Evolutionary conservation across 1,139 yeast species (phyloP).

Genomic region (Pneumocystis wakefieldiae): DNA sequence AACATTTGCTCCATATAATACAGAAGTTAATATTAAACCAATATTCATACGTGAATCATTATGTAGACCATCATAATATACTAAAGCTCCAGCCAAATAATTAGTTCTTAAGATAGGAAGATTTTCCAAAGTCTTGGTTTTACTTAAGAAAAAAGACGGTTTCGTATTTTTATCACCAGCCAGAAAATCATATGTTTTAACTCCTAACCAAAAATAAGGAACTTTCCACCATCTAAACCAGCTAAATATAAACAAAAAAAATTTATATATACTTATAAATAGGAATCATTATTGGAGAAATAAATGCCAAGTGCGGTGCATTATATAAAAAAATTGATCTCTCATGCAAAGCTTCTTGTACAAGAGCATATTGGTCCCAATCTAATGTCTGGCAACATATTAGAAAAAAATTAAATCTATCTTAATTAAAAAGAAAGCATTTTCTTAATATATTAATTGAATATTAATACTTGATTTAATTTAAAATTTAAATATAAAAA

Average conservation of each 20-base stretch:
- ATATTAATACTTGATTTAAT: not conserved
- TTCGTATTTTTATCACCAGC: conserved; percentile 83
- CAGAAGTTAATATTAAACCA: conserved; percentile 72
- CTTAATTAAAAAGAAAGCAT: not conserved
- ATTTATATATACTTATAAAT: conserved; percentile 40
- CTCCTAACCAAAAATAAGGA: conserved; percentile 86
- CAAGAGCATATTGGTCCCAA: conserved; percentile 80
- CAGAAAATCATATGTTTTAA: conserved; percentile 81
- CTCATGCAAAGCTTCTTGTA: conserved; percentile 86
- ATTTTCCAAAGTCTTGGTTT: conserved; percentile 50
- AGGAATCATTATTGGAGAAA: conserved; percentile 88
- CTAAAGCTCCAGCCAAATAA: conserved; percentile 75
- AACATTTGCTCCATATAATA: conserved; percentile 76
- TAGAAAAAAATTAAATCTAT: not conserved
- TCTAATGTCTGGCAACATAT: conserved; percentile 33
- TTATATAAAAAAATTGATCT: conserved; percentile 78
- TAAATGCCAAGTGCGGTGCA: conserved; percentile 81
- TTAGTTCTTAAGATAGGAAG: conserved; percentile 81
- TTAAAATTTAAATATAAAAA: not conserved
- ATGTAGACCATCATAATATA: conserved; percentile 89
- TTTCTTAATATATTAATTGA: not conserved
- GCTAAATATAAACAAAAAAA: not conserved
- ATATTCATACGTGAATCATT: conserved; percentile 87
- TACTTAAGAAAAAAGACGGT: conserved; percentile 58
- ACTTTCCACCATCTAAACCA: conserved; percentile 65